Conservation (phyloP, 2,329 filamentous ascomycete genomes). For the Magnaporthales sp. region DNA sequence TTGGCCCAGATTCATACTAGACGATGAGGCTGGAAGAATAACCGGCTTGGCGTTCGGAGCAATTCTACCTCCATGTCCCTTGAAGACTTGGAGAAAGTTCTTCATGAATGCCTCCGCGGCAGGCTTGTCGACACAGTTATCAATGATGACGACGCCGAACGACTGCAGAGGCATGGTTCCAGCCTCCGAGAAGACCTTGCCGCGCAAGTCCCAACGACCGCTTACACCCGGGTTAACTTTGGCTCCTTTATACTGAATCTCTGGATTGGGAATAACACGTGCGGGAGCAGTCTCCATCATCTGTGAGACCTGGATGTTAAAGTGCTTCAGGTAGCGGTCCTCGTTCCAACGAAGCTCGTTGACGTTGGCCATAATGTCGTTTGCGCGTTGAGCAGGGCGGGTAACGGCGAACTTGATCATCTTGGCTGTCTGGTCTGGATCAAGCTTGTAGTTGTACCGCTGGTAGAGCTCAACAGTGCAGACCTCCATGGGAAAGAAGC, state of each 20-base stretch:
- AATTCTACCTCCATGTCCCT: conserved; percentile 40
- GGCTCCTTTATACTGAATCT: conserved; percentile 56
- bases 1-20: conserved; percentile 26
- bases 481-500: conserved; percentile 53
- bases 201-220: conserved; percentile 83
- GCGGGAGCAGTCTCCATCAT: conserved; percentile 61
- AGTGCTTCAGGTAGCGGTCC: conserved; percentile 64
- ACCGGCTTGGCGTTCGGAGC: conserved; percentile 18
- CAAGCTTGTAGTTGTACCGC: conserved; percentile 54
- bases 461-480: conserved; percentile 45
- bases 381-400: conserved; percentile 58
- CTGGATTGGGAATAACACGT: conserved; percentile 61
- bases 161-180: conserved; percentile 54
- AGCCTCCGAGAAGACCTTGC: conserved; percentile 63
- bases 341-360: conserved; percentile 54
- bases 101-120: conserved; percentile 50
- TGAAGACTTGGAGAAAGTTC: conserved; percentile 43
- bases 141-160: conserved; percentile 69
- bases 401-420: conserved; percentile 97
- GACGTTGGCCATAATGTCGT: conserved; percentile 61
- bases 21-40: conserved; percentile 23
- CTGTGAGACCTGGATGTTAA: conserved; percentile 61
- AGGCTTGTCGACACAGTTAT: conserved; percentile 40
- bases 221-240: conserved; percentile 51
- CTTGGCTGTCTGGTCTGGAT: conserved; percentile 54